phyloP scores from a whole-genome alignment of 768 basidiomycete species.

The Solioccasus polychromus region DNA sequence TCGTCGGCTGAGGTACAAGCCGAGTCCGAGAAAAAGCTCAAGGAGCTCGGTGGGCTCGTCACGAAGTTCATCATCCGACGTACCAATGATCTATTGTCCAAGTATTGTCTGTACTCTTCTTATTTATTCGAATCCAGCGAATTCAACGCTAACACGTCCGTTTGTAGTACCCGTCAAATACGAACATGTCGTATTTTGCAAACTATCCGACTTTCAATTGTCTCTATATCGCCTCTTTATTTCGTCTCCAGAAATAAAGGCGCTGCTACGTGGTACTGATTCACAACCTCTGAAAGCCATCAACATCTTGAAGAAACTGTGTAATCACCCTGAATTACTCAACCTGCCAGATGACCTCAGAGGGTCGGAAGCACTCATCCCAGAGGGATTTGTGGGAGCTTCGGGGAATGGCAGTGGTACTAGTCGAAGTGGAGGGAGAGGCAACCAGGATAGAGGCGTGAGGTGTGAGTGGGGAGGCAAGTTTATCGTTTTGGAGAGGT shows the following conservation, averaged over 20 bases:
- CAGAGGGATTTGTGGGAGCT: conserved; percentile 73
- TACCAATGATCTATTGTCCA: conserved; percentile 91
- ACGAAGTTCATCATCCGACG: conserved; percentile 93
- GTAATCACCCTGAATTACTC: conserved; percentile 91
- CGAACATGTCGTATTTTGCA: conserved; percentile 95
- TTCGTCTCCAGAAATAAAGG: conserved; percentile 88
- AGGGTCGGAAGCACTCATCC: conserved; percentile 79
- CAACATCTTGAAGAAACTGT: conserved; percentile 90
- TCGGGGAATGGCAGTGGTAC: conserved; percentile 17
- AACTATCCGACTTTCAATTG: conserved; percentile 78
- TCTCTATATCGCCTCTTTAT: conserved; percentile 88
- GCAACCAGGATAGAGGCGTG: conserved; percentile 43
- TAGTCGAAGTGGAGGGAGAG: conserved; percentile 40
- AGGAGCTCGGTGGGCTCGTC: conserved; percentile 83
- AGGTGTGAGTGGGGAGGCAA: conserved; percentile 88
- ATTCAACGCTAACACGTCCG: conserved; percentile 7
- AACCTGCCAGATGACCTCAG: conserved; percentile 80
- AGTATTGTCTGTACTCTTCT: conserved; percentile 68
- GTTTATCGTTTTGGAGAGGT: conserved; percentile 92
- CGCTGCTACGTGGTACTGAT: conserved; percentile 78
- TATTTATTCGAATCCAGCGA: neutral
- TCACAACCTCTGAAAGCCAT: conserved; percentile 97
- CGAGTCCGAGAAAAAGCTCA: conserved; percentile 85
- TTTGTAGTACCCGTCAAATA: conserved; percentile 93
- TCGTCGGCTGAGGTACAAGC: conserved; percentile 77